phyloP scores from a whole-genome alignment of 148 eudicot species.

The Persicaria maculosa region DNA sequence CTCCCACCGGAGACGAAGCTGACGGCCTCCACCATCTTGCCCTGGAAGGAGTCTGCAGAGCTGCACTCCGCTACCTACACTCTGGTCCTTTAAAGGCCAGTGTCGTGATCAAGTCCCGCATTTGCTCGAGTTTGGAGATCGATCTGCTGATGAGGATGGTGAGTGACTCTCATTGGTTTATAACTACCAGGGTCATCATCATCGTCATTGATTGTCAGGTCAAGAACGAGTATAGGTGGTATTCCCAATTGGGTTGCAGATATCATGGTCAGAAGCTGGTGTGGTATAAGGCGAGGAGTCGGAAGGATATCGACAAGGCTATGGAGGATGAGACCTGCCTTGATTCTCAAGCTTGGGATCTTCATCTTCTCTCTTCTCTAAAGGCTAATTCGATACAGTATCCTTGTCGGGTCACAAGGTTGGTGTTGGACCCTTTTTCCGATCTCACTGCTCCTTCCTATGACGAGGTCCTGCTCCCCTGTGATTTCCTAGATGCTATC shows the following conservation, averaged over 20 bases:
- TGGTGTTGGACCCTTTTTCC: not conserved
- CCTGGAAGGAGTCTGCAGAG: not conserved
- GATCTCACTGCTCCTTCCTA: not conserved
- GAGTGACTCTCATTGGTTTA: not conserved
- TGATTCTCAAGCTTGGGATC: not conserved
- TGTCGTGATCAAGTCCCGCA: conserved; percentile 1
- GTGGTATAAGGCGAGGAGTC: not conserved
- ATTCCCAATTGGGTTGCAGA: not conserved
- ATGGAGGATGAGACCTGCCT: not conserved
- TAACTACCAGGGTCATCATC: not conserved
- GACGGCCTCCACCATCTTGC: not conserved
- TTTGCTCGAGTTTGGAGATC: not conserved
- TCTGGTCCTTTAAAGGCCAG: not conserved
- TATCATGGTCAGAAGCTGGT: not conserved
- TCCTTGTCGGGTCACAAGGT: not conserved
- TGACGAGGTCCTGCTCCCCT: too few relatives aligned
- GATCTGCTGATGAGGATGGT: not conserved
- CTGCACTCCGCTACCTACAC: not conserved
- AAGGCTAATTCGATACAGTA: not conserved
- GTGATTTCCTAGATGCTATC: not conserved
- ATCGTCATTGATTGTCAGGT: not conserved
- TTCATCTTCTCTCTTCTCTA: not conserved
- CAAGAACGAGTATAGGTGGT: not conserved
- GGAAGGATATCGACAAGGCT: conserved; percentile 1
- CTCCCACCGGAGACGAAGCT: not conserved